Percentiles rank a stretch among this genome's conserved stretches.
These are phyloP conservation scores for Aphanomyces cochlioides DNA, from an alignment of 352 stramenopile species.

Conservation along the genomic window DNA sequence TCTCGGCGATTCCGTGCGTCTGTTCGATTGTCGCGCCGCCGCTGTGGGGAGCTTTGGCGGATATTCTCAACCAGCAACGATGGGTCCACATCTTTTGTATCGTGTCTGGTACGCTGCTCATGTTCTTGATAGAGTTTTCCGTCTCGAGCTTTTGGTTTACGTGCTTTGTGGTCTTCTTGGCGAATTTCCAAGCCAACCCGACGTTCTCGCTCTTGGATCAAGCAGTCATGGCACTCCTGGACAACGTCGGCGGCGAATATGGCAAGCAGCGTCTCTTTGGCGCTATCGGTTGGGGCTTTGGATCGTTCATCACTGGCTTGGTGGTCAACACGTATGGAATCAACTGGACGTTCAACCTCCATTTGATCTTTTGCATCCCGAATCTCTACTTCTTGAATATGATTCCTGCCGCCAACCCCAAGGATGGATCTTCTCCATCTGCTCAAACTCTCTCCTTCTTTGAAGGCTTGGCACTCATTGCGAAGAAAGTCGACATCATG, in stretches of 20 bases:
- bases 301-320: conserved; percentile 45
- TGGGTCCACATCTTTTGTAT: conserved; percentile 43
- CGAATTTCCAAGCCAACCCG: conserved; percentile 48
- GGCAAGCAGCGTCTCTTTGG: conserved; percentile 52
- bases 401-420: conserved; percentile 28
- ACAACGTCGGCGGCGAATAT: conserved; percentile 43
- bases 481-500: conserved; percentile 52
- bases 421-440: background rate
- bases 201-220: conserved; percentile 46
- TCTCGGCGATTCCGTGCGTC: conserved; percentile 45
- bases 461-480: conserved; percentile 41
- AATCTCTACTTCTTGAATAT: conserved; percentile 23
- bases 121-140: conserved; percentile 45
- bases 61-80: conserved; percentile 45
- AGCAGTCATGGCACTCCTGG: conserved; percentile 40
- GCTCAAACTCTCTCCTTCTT: conserved; percentile 42
- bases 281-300: conserved; percentile 42
- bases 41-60: conserved; percentile 43
- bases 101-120: conserved; percentile 43
- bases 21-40: conserved; percentile 43
- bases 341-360: conserved; percentile 47
- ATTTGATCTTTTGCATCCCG: conserved; percentile 39
- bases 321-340: conserved; percentile 43
- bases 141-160: conserved; percentile 44
- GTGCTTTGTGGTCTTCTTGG: conserved; percentile 45